Conservation (phyloP, 2,329 filamentous ascomycete species). For the Hirsutella minnesotensis region DNA sequence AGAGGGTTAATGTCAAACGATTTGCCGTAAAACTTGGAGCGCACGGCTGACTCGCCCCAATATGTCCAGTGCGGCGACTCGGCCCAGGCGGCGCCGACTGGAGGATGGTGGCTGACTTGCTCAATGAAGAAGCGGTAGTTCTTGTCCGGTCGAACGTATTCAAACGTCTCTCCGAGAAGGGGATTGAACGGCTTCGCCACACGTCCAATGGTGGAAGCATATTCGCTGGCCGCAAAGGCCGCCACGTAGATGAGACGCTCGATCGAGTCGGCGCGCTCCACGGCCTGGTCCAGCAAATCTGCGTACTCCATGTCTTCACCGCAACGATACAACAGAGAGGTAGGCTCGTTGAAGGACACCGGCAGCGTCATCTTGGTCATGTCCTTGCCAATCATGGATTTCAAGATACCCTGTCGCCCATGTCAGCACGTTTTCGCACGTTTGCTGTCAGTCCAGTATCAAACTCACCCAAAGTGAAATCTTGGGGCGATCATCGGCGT, state of each 20-base stretch:
- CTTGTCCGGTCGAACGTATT: slow-evolving; percentile 91
- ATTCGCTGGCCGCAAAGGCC: slow-evolving; percentile 91
- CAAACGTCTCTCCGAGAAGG: slow-evolving; percentile 88
- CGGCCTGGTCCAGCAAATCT: slow-evolving; percentile 79
- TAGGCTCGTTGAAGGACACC: slow-evolving; percentile 97
- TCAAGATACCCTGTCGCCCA: slow-evolving; percentile 66
- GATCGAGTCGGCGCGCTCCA: slow-evolving; percentile 72
- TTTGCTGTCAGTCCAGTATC: background rate
- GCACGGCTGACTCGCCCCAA: slow-evolving; percentile 89
- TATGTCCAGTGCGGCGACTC: slow-evolving; percentile 94
- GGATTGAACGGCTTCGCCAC: slow-evolving; percentile 98
- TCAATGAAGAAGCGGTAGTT: slow-evolving; percentile 98
- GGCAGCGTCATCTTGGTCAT: slow-evolving; percentile 99
- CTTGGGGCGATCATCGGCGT: slow-evolving; percentile 84
- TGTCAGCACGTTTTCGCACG: background rate
- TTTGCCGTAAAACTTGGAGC: slow-evolving; percentile 94
- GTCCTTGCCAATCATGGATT: slow-evolving; percentile 99
- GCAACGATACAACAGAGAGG: slow-evolving; percentile 85
- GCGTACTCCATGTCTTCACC: slow-evolving; percentile 98
- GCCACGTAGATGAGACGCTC: slow-evolving; percentile 92
- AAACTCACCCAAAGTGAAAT: slow-evolving; percentile 82
- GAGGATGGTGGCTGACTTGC: slow-evolving; percentile 95
- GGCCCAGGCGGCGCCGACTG: slow-evolving; percentile 84
- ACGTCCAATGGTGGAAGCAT: slow-evolving; percentile 90
- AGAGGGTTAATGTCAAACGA: slow-evolving; percentile 95